These are phyloP conservation scores for Eleusine coracana DNA, from an alignment of 176 grass and related monocot genomes.

Conservation along the genomic window DNA sequence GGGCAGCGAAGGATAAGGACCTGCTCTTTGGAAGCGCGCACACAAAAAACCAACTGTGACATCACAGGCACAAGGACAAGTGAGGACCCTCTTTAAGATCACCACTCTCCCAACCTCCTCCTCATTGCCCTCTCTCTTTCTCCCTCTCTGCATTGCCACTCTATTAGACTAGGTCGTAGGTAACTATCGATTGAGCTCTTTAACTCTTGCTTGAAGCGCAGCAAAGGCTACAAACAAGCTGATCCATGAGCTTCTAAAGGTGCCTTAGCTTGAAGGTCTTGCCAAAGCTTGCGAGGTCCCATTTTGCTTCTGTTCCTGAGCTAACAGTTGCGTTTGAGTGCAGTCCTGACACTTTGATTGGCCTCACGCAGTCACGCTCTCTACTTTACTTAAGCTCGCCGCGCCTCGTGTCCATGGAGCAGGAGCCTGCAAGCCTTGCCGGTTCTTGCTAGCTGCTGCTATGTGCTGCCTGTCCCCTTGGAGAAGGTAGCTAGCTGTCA, in stretches of 20 bases:
- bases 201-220: conserved; percentile 15
- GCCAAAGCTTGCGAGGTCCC: conserved; percentile 23
- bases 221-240: background rate
- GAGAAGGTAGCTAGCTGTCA: background rate
- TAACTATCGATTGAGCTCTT: background rate
- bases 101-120: conserved; percentile 39
- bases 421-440: background rate
- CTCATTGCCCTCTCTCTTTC: background rate
- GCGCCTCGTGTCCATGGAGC: conserved; percentile 14
- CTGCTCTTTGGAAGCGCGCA: conserved; percentile 48
- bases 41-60: conserved; percentile 51
- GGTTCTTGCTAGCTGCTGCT: conserved; percentile 1
- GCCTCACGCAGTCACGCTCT: background rate
- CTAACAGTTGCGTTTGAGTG: conserved; percentile 35
- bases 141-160: conserved; percentile 1
- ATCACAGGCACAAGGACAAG: conserved; percentile 29
- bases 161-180: background rate
- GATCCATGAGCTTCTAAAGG: background rate
- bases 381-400: conserved; percentile 21
- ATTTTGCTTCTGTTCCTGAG: conserved; percentile 35
- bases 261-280: conserved; percentile 31
- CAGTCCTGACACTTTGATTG: conserved; percentile 34
- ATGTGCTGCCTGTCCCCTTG: background rate
- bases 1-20: conserved; percentile 47
- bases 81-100: conserved; percentile 55